phyloP scores from a whole-genome alignment of 2,329 filamentous ascomycete genomes.

The Mycocentrospora acerina region DNA sequence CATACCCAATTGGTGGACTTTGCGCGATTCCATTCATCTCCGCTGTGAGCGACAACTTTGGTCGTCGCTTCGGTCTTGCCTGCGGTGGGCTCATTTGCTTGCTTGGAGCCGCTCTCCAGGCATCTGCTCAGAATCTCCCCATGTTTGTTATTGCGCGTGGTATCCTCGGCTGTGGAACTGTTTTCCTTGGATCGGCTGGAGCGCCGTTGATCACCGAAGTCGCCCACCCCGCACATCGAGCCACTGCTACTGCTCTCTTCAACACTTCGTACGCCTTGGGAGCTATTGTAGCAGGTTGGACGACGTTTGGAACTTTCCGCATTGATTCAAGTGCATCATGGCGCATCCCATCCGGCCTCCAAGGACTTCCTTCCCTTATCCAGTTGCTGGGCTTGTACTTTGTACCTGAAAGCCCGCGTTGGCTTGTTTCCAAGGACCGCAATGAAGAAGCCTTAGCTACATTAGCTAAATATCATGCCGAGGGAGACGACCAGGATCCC shows the following conservation, averaged over 20 bases:
- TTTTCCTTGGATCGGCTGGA: constrained; percentile 53
- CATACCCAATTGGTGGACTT: constrained; percentile 39
- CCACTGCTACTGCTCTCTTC: constrained; percentile 33
- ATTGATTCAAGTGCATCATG: constrained; percentile 41
- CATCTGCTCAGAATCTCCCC: constrained; percentile 9
- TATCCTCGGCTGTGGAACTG: constrained; percentile 65
- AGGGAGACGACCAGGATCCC: constrained; percentile 38
- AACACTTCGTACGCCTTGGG: constrained; percentile 39
- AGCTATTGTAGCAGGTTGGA: constrained; percentile 40
- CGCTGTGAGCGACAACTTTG: constrained; percentile 41
- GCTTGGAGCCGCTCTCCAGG: constrained; percentile 31
- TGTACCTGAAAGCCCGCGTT: constrained; percentile 62
- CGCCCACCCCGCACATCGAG: constrained; percentile 40
- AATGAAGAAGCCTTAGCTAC: constrained; percentile 56
- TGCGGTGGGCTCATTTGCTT: constrained; percentile 45
- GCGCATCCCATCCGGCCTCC: constrained; percentile 54
- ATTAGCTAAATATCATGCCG: constrained; percentile 56
- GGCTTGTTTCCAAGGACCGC: constrained; percentile 57
- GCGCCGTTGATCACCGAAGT: constrained; percentile 48
- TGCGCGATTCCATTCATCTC: constrained; percentile 24
- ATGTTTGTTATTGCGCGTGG: constrained; percentile 60
- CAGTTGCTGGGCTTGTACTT: constrained; percentile 40
- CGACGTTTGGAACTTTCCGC: constrained; percentile 15
- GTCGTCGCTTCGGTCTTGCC: constrained; percentile 39
- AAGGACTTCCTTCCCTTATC: constrained; percentile 48